Conservation (phyloP, 495 filamentous ascomycete species). For the Penicillium paradoxum region DNA sequence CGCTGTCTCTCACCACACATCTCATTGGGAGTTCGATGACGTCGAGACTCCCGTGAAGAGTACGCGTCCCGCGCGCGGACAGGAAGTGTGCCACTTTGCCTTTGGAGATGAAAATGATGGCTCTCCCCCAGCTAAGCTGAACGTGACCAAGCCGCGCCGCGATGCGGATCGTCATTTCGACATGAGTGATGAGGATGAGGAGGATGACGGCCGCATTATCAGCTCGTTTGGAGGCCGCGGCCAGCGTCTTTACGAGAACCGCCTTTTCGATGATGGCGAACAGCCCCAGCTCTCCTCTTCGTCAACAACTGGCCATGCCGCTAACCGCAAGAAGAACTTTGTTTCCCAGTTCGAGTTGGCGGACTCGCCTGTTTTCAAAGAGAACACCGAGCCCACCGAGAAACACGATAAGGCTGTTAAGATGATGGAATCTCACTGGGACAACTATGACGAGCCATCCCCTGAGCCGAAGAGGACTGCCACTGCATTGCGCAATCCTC, state of each 20-base stretch:
- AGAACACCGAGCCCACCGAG: slow-evolving; percentile 47
- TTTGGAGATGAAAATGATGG: slow-evolving; percentile 60
- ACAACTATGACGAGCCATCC: slow-evolving; percentile 50
- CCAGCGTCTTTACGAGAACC: slow-evolving; percentile 71
- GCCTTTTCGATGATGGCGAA: slow-evolving; percentile 56
- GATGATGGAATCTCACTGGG: slow-evolving; percentile 66
- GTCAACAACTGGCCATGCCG: slow-evolving; percentile 58
- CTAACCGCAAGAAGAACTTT: slow-evolving; percentile 67
- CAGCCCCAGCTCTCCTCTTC: slow-evolving; percentile 35
- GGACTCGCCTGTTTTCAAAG: slow-evolving; percentile 51
- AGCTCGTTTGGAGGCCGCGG: slow-evolving; percentile 54
- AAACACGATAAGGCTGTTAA: slow-evolving; percentile 41
- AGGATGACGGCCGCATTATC: slow-evolving; percentile 32
- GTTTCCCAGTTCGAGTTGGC: slow-evolving; percentile 64
- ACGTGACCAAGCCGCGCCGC: slow-evolving; percentile 62
- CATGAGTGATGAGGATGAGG: slow-evolving; percentile 48
- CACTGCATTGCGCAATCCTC: slow-evolving; percentile 15
- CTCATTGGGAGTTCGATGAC: slow-evolving; percentile 82
- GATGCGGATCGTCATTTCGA: slow-evolving; percentile 79
- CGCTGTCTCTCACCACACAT: slow-evolving; percentile 56
- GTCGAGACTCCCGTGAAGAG: slow-evolving; percentile 76
- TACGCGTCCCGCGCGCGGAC: slow-evolving; percentile 44
- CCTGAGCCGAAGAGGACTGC: slow-evolving; percentile 38
- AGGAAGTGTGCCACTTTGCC: slow-evolving; percentile 65
- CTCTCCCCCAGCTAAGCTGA: slow-evolving; percentile 48